Evolutionary conservation across 2,329 filamentous ascomycete species (phyloP), one percentile per base, ranked within the genome.

Genomic region (Botryosphaeria dothidea): DNA sequence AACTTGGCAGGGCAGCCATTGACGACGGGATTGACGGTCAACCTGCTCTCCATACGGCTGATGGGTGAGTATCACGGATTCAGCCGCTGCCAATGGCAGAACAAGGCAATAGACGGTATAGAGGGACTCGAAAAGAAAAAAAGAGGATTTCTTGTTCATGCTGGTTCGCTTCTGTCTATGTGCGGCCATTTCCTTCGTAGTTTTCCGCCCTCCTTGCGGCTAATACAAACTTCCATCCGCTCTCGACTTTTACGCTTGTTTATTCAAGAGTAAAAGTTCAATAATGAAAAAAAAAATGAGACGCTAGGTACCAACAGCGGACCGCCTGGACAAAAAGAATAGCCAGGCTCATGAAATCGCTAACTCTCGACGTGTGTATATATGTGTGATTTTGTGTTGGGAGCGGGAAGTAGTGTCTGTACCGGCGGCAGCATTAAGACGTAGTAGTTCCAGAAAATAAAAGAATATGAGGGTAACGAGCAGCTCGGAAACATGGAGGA

Each of bases 391-490:
- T 15, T 15, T 15, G 17, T 41, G 38, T 6, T 19, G 46, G 17
- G 46, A 17, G 27, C 1, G 29, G 31, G 52, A 38, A 41, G 34
- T 38, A 57, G 23, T 27, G 54, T 57, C 21, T 31, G 56, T 60
- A 31, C 46, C 56, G 27, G 38, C 25, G 23, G 41, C 56, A 60
- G 38, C 56, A 60, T 60, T 60, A 60, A 46, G 41, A 25, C 43
- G 56, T 60, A 46, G 38, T 45, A 41, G 34, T 41, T 19, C 9
- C 38, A 41, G 17, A 41, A 2, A 41, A 41, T 41, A 41, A 36
- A 21, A 34, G 17, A 21, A 36, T 36, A 25, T 21, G 43, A 21
- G 29, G 49, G 49, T 52, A 52, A 36, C 49, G 52, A 41, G 34
- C 34, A 60, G 36, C 27, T 58, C 15, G n/a, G 19, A 45, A 46